Percentiles rank a stretch among this genome's conserved stretches.
phyloP scores from a whole-genome alignment of 2,329 filamentous ascomycete species.

The Harringtonia lauricola region DNA sequence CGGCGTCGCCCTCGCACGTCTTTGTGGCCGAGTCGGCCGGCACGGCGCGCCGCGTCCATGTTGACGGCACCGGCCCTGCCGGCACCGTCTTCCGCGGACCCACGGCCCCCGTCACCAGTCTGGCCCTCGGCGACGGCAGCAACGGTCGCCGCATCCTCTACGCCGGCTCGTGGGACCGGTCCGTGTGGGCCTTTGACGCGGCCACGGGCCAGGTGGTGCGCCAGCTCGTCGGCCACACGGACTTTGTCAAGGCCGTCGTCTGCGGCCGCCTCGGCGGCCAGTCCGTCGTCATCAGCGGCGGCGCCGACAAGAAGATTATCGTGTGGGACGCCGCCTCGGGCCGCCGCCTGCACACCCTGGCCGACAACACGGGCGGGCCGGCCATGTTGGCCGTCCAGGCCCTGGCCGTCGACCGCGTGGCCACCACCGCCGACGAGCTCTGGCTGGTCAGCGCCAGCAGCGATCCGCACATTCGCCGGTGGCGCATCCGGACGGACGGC shows the following conservation, averaged over 20 bases:
- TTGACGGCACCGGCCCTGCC: constrained; percentile 47
- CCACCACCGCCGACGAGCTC: constrained; percentile 36
- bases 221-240: constrained; percentile 65
- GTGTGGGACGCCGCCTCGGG: constrained; percentile 70
- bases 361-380: constrained; percentile 42
- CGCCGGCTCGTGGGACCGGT: constrained; percentile 91
- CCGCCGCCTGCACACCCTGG: constrained; percentile 60
- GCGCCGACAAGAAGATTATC: constrained; percentile 68
- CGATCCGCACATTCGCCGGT: constrained; percentile 68
- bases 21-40: constrained; percentile 86
- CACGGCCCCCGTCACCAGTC: constrained; percentile 66
- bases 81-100: constrained; percentile 55
- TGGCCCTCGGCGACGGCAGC: constrained; percentile 58
- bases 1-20: constrained; percentile 45
- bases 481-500: constrained; percentile 46
- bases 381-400: constrained; percentile 70
- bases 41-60: constrained; percentile 58
- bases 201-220: constrained; percentile 40
- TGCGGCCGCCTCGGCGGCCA: constrained; percentile 49
- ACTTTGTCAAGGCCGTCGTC: constrained; percentile 82
- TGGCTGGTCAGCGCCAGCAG: constrained; percentile 71
- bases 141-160: constrained; percentile 51
- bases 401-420: constrained; percentile 61
- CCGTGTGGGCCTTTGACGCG: constrained; percentile 75
- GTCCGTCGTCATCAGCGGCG: constrained; percentile 60